Base-by-base conservation (phyloP, 2,329 filamentous ascomycete species). In the Lithohypha guttulata region DNA sequence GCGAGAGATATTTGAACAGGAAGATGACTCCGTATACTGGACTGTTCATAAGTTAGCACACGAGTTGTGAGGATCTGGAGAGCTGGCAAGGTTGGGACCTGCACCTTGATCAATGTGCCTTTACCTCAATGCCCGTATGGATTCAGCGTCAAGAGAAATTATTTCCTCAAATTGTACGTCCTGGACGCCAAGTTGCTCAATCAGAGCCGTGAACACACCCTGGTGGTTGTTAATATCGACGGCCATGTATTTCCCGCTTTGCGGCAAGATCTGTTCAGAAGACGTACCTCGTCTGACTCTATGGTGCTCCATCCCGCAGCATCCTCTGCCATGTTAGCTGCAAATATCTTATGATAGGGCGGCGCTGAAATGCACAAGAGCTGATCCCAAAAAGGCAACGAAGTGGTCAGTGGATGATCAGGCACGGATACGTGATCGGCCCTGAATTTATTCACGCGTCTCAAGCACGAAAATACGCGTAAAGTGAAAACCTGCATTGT, bases 101-200 rank as follows among this genome's bases (percentile, higher is more conserved):
- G n/a, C 37, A 44, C 43, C 30, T 40, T 33, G 39, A 33, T 14
- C 32, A 19, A 23, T 28, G 39, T 43, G 42, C 45, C 47, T 41
- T 51, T 55, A 65, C 64, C 61, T 61, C 42, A 65, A 43, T 11
- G 59, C 60, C 9, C 60, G 57, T 49, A 65, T 60, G 29, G 60
- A 62, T 37, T 84, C 76, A 5, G 84, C 69, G 52, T 96, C 89
- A 49, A 98, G 78, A 1, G 84, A 81, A 42, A 95, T 76, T 48
- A 98, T 78, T 66, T 98, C 91, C 66, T 96, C 91, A 59, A 95
- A 96, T 62, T 98, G 91, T 2, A 96, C 85, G 57, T 84, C 78
- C 60, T 87, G 82, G 53, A 93, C 87, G 35, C 91, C 91, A 46
- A 98, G 81, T 54, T 77, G 79, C 55, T 95, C 86, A 57, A 98